These are phyloP conservation scores for Candolleomyces efflorescens DNA, from an alignment of 768 basidiomycete genomes.

Conservation along the genomic window DNA sequence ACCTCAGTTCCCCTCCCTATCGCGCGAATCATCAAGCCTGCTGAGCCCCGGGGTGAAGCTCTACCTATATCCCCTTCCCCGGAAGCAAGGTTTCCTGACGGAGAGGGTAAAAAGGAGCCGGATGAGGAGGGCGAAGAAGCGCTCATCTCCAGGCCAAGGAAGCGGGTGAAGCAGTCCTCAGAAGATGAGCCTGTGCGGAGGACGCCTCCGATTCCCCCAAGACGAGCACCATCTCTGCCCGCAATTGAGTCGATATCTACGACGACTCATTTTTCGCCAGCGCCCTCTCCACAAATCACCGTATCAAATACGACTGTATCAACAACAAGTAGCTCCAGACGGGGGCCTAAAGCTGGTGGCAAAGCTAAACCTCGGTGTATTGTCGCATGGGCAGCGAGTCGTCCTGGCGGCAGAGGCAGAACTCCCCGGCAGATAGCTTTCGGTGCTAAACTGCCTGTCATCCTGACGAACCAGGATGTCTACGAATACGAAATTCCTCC, in stretches of 20 bases:
- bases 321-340: background rate
- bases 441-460: conserved; percentile 3
- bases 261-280: background rate
- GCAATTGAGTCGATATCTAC: conserved; percentile 1
- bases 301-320: background rate
- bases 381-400: background rate
- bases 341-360: background rate
- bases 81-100: background rate
- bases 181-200: no score
- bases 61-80: background rate
- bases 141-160: background rate
- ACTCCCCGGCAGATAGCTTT: background rate
- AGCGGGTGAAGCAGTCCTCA: background rate
- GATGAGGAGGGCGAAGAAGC: background rate
- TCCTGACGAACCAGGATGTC: background rate
- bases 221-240: conserved; percentile 3
- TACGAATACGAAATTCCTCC: background rate
- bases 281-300: background rate
- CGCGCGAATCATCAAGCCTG: background rate
- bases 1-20: no score
- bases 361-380: background rate
- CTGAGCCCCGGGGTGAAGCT: background rate
- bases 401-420: background rate
- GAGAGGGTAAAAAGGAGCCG: background rate
- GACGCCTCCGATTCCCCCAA: background rate